A percentile compares a stretch with the other conserved stretches of the same genome.
Conservation (phyloP, 768 basidiomycete genomes). For the Lepiota venenata region DNA sequence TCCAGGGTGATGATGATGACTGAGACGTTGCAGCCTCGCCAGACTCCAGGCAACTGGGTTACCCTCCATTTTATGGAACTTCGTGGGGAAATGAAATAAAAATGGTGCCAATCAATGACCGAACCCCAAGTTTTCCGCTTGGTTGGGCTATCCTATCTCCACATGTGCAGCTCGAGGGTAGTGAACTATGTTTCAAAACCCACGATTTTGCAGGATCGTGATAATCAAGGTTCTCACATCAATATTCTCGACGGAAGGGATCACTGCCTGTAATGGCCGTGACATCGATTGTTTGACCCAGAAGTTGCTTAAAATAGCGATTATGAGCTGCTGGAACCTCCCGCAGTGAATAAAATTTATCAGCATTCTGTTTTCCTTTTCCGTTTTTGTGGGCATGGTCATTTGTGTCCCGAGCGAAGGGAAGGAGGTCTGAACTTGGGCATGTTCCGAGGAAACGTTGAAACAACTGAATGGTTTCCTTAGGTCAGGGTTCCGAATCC, state of each 20-base stretch:
- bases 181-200: slow-evolving; percentile 13
- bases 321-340: not conserved
- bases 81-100: no score
- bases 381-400: not conserved
- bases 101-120: not conserved
- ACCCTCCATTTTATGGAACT: not conserved
- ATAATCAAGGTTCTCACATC: slow-evolving; percentile 5
- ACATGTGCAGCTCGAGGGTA: not conserved
- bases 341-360: not conserved
- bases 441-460: slow-evolving; percentile 1
- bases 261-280: not conserved
- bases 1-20: no score
- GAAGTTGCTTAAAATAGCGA: slow-evolving; percentile 2
- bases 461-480: not conserved
- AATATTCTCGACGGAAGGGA: slow-evolving; percentile 9
- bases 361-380: not conserved
- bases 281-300: not conserved
- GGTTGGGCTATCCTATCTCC: slow-evolving; percentile 7
- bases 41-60: not conserved
- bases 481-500: not conserved
- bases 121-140: not conserved
- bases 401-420: not conserved
- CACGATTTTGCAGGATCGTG: slow-evolving; percentile 20
- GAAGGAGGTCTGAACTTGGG: not conserved
- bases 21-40: no score